Evolutionary conservation across 164 flowering plant genomes (phyloP).

Genomic region (Brasenia schreberi): DNA sequence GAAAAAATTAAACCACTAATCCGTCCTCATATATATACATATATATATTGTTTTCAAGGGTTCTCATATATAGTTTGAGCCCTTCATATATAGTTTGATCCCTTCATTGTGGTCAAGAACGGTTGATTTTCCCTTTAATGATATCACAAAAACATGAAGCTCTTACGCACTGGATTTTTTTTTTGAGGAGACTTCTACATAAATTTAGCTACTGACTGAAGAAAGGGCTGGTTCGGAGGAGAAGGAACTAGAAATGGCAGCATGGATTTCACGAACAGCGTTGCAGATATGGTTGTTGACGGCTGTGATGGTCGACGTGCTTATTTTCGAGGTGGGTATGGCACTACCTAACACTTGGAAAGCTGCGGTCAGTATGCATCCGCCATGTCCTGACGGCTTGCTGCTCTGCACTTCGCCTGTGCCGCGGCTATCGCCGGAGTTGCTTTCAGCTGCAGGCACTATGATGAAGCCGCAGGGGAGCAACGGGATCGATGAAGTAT

Average conservation of each 20-base stretch:
- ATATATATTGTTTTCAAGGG: too few species aligned
- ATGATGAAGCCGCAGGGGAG: constrained; percentile 75
- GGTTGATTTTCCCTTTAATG: too few species aligned
- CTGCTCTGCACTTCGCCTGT: constrained; percentile 1
- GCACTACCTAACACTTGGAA: constrained; percentile 71
- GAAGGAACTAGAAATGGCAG: constrained; percentile 19
- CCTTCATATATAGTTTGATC: too few species aligned
- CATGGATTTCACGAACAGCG: constrained; percentile 53
- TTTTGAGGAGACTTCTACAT: not conserved
- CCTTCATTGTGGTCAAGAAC: too few species aligned
- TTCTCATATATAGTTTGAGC: too few species aligned
- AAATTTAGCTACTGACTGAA: not conserved
- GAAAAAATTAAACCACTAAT: not conserved
- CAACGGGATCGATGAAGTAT: constrained; percentile 79
- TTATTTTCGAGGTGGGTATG: constrained; percentile 58
- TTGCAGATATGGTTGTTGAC: constrained; percentile 62
- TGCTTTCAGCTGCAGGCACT: constrained; percentile 20
- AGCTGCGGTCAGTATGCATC: constrained; percentile 76
- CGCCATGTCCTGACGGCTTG: not conserved
- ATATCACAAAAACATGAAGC: too few species aligned
- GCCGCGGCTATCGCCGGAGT: not conserved
- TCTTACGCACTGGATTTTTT: too few species aligned
- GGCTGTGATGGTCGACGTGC: constrained; percentile 52
- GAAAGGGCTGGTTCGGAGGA: not conserved
- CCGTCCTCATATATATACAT: not conserved